Percentiles rank a stretch among this genome's conserved stretches.
These are phyloP conservation scores for Paraconiothyrium sp. DNA, from an alignment of 2,329 filamentous ascomycete genomes.

Conservation along the genomic window DNA sequence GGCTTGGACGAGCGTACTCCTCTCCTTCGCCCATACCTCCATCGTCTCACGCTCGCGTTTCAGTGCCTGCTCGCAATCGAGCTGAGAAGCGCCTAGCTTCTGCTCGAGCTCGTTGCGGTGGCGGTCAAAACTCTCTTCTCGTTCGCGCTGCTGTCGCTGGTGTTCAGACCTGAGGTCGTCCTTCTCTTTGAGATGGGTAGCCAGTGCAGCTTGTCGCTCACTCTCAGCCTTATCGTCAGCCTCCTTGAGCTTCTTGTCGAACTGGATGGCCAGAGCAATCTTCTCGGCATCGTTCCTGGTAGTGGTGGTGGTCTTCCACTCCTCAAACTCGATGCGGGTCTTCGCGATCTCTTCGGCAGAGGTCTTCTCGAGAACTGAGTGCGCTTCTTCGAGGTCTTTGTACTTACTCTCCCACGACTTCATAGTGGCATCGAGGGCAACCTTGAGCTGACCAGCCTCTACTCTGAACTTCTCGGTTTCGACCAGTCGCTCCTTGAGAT, in stretches of 20 bases:
- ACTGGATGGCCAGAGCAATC: constrained; percentile 51
- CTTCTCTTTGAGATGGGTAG: constrained; percentile 45
- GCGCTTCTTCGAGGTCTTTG: constrained; percentile 53
- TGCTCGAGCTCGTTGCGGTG: constrained; percentile 56
- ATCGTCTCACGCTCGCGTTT: constrained; percentile 58
- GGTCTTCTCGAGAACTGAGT: constrained; percentile 50
- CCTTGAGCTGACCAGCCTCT: constrained; percentile 44
- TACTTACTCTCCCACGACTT: constrained; percentile 55
- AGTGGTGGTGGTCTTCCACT: constrained; percentile 51
- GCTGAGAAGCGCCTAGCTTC: constrained; percentile 47
- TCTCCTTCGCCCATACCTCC: constrained; percentile 58
- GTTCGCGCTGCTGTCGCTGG: constrained; percentile 46
- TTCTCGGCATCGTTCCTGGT: constrained; percentile 51
- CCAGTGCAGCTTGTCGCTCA: constrained; percentile 56
- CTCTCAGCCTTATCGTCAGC: constrained; percentile 59
- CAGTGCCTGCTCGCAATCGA: constrained; percentile 57
- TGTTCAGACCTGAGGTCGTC: constrained; percentile 46
- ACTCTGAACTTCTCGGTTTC: constrained; percentile 56
- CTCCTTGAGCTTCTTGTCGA: constrained; percentile 56
- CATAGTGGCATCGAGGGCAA: constrained; percentile 44
- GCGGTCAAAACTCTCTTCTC: constrained; percentile 55
- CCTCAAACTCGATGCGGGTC: constrained; percentile 52
- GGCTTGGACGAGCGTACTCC: constrained; percentile 45
- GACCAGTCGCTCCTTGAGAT: constrained; percentile 58
- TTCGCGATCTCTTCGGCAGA: constrained; percentile 48